Conservation (phyloP, 2,329 filamentous ascomycete genomes). For the Colletotrichum sp. region DNA sequence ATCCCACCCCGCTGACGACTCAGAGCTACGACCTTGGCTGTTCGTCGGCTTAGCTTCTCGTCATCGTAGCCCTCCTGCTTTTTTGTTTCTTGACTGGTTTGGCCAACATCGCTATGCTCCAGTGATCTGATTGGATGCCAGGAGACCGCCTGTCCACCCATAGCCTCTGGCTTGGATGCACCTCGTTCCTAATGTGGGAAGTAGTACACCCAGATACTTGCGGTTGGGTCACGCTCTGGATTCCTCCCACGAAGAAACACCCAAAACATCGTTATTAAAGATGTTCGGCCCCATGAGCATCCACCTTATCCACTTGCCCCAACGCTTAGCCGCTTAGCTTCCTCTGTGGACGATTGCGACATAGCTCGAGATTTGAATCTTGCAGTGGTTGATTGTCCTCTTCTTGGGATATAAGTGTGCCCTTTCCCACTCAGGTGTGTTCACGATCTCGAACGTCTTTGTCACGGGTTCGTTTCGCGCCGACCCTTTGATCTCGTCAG, state of each 20-base stretch:
- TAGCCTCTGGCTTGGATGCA: conserved; percentile 12
- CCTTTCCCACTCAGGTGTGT: neutral
- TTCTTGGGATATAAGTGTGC: neutral
- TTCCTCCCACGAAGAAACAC: conserved; percentile 1
- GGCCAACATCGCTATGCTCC: conserved; percentile 3
- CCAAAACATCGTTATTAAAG: conserved; percentile 14
- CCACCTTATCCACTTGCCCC: conserved; percentile 20
- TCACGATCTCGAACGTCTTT: neutral
- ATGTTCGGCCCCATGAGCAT: conserved; percentile 5
- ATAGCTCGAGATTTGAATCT: neutral
- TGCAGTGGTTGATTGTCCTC: neutral
- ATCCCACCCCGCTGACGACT: conserved; percentile 13
- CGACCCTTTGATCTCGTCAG: neutral
- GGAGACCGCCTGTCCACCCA: neutral
- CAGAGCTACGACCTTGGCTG: conserved; percentile 2
- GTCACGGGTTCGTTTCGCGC: neutral
- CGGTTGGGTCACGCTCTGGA: conserved; percentile 13
- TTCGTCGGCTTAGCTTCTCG: neutral
- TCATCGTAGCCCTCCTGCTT: conserved; percentile 1
- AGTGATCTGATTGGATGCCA: neutral
- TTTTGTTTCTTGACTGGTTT: conserved; percentile 13
- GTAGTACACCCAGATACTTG: conserved; percentile 12
- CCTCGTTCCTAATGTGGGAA: conserved; percentile 17
- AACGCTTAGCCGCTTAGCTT: conserved; percentile 9
- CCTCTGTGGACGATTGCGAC: conserved; percentile 14